Base-by-base conservation (phyloP, 306 rosid genomes). In the Prunus davidiana region DNA sequence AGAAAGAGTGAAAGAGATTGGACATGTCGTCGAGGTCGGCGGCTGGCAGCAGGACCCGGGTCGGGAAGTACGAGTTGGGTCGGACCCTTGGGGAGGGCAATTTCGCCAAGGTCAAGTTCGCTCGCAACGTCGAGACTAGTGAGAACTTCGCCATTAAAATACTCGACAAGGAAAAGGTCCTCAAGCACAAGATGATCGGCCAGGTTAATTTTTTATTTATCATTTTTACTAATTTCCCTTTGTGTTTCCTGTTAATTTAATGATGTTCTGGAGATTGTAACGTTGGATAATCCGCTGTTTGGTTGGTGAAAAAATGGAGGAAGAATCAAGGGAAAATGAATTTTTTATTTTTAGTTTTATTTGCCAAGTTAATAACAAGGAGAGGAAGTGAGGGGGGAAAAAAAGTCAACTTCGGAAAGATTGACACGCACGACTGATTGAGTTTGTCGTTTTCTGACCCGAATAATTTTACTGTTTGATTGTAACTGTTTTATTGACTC, bases 91-190 rank as follows among this genome's bases (percentile, higher is more conserved):
- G 98, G 4, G 97, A 93, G 80, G 98, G 98, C 7, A 93, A 89
- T 89, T 91, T 93, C 60, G 98, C 96, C 0, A 91, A 93, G 86
- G 98, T 93, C 8, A 93, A 93, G 80, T 91, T 87, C 72, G 98
- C 96, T 2, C 82, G 87, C 45, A 86, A 93, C 76, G 72, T 83
- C 0, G 90, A 82, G 69, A 90, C 86, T 0, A 76, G 74, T 1
- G 96, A 93, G 10, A 77, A 84, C 72, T 93, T 90, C 45, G 98
- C 97, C 45, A 91, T 93, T 80, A 93, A 93, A 72, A 86, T 93
- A 70, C 88, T 93, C 28, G 96, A 91, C 64, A 93, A 93, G 62
- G 98, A 91, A 22, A 88, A 89, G 43, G 28, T 94, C 76, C 93
- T 93, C 82, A 93, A 88, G 91, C 97, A 93, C 83, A 93, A 91